Percentiles rank a stretch among this genome's conserved stretches.
These are phyloP conservation scores for Cylindrodendrum hubeiense DNA, from an alignment of 2,329 filamentous ascomycete genomes.

Conservation along the genomic window DNA sequence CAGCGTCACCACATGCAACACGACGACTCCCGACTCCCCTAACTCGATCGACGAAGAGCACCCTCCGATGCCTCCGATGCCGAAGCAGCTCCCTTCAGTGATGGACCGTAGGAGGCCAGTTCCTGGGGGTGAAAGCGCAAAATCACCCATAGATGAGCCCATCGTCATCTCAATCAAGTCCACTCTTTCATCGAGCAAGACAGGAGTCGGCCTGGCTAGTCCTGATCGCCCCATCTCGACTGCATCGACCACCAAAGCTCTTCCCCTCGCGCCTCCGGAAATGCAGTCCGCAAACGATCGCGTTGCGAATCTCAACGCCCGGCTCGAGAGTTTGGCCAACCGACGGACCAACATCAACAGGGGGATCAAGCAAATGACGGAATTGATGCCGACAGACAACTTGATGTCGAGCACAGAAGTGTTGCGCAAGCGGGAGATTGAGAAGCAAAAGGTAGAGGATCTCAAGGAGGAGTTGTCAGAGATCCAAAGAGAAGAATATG, in stretches of 20 bases:
- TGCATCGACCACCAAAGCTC: constrained; percentile 65
- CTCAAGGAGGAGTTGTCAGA: constrained; percentile 77
- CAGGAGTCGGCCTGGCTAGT: background rate
- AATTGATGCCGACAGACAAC: constrained; percentile 79
- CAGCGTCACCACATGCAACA: constrained; percentile 72
- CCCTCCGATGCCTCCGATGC: constrained; percentile 43
- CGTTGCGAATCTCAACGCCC: constrained; percentile 74
- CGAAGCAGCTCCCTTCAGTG: constrained; percentile 41
- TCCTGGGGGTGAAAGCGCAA: constrained; percentile 39
- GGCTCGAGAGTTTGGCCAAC: constrained; percentile 73
- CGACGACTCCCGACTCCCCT: constrained; percentile 54
- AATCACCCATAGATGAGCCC: constrained; percentile 38
- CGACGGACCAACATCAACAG: constrained; percentile 78
- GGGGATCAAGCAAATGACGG: constrained; percentile 81
- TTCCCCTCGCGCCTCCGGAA: constrained; percentile 73
- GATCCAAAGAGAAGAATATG: constrained; percentile 81
- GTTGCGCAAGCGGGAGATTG: constrained; percentile 64
- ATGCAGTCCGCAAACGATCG: constrained; percentile 68
- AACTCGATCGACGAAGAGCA: constrained; percentile 40
- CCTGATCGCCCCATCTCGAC: constrained; percentile 47
- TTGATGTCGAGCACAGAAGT: constrained; percentile 77
- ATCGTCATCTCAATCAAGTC: constrained; percentile 48
- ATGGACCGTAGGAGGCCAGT: constrained; percentile 50
- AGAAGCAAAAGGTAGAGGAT: constrained; percentile 75
- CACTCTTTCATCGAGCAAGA: constrained; percentile 17